Evolutionary conservation across 2,329 filamentous ascomycete genomes (phyloP).

Genomic region (Xylaria sp.): DNA sequence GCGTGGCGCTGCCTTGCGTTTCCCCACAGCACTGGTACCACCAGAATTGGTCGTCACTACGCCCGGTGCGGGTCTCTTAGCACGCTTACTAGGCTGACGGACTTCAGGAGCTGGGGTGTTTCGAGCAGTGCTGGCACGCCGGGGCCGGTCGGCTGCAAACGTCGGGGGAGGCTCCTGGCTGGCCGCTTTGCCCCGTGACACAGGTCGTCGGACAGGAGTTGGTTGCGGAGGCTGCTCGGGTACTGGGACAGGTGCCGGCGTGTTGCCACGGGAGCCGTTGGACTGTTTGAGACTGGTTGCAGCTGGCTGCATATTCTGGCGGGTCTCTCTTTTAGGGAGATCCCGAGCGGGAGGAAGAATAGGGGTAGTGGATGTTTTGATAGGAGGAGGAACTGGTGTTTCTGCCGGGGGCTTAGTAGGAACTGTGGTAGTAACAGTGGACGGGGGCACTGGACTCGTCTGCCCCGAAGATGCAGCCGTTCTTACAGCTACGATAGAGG

Average conservation of each 20-base stretch:
- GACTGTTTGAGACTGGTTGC: slow-evolving; percentile 46
- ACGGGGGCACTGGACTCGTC: slow-evolving; percentile 47
- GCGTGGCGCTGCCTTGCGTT: slow-evolving; percentile 73
- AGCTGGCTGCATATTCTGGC: slow-evolving; percentile 54
- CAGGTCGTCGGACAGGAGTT: slow-evolving; percentile 55
- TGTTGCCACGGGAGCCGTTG: slow-evolving; percentile 44
- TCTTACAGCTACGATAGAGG: slow-evolving; percentile 42
- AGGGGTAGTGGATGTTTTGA: slow-evolving; percentile 51
- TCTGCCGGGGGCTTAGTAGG: slow-evolving; percentile 52
- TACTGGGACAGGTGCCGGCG: slow-evolving; percentile 50
- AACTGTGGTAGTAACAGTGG: slow-evolving; percentile 51
- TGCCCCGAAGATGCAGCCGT: slow-evolving; percentile 43
- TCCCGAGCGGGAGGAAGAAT: slow-evolving; percentile 51
- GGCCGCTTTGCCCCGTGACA: slow-evolving; percentile 62
- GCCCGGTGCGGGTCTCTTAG: slow-evolving; percentile 77
- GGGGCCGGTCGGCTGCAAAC: slow-evolving; percentile 62
- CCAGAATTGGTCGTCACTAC: slow-evolving; percentile 72
- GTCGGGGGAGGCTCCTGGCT: slow-evolving; percentile 62
- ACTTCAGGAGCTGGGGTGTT: slow-evolving; percentile 66
- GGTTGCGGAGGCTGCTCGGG: slow-evolving; percentile 37
- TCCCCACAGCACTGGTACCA: slow-evolving; percentile 74
- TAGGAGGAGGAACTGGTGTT: slow-evolving; percentile 54
- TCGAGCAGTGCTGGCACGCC: slow-evolving; percentile 66
- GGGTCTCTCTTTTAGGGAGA: slow-evolving; percentile 57
- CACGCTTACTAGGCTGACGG: slow-evolving; percentile 62